Evolutionary conservation across 768 basidiomycete genomes (phyloP).

Genomic region (Cystobasidium onofrii): DNA sequence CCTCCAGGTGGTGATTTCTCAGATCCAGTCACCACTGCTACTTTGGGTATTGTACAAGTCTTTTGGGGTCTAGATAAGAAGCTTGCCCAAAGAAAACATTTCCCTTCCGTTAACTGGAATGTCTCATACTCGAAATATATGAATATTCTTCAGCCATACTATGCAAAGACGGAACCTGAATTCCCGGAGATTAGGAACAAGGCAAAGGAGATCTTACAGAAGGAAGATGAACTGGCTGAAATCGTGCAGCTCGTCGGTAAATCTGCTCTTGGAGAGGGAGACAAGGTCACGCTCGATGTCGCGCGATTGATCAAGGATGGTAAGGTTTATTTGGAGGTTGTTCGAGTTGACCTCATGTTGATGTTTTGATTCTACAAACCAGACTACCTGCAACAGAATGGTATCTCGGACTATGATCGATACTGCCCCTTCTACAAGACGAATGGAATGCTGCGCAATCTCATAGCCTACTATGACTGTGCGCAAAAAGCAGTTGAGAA

Average conservation of each 20-base stretch:
- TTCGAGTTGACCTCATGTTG: neutral
- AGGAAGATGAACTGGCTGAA: slow-evolving; percentile 96
- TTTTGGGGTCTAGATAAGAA: slow-evolving; percentile 99
- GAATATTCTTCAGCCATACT: slow-evolving; percentile 55
- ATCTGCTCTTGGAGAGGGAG: slow-evolving; percentile 88
- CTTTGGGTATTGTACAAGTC: slow-evolving; percentile 96
- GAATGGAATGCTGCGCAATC: slow-evolving; percentile 85
- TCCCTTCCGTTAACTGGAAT: slow-evolving; percentile 99
- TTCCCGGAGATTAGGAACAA: slow-evolving; percentile 86
- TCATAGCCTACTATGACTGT: slow-evolving; percentile 86
- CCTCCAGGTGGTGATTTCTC: slow-evolving; percentile 99
- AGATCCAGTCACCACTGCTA: slow-evolving; percentile 94
- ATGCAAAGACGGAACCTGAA: slow-evolving; percentile 82
- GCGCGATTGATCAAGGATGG: slow-evolving; percentile 88
- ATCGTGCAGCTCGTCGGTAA: slow-evolving; percentile 99
- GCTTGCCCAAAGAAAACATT: slow-evolving; percentile 95
- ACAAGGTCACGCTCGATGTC: slow-evolving; percentile 97
- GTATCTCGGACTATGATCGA: slow-evolving; percentile 94
- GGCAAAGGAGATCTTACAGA: slow-evolving; percentile 94
- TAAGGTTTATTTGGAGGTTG: too few species aligned
- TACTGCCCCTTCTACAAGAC: slow-evolving; percentile 71
- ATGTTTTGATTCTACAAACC: neutral
- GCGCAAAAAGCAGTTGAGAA: slow-evolving; percentile 76
- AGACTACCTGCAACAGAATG: slow-evolving; percentile 97
- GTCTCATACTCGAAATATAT: slow-evolving; percentile 95